Evolutionary conservation across 768 basidiomycete species (phyloP).

Genomic region (Neoboletus subvelutipes): DNA sequence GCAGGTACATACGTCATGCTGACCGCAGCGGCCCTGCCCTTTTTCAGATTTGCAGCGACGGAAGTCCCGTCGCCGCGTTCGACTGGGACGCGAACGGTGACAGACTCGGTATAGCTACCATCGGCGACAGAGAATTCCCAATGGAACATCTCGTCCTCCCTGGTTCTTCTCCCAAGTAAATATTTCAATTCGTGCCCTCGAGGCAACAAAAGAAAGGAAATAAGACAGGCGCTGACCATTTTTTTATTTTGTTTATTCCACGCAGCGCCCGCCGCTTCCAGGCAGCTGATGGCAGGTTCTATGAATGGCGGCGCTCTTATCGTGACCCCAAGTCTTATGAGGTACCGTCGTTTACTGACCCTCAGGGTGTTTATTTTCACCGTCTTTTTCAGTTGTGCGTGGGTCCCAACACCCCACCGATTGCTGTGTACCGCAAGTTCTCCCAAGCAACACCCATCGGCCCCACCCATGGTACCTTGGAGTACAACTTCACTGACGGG

Average conservation of each 20-base stretch:
- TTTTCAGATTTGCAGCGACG: slow-evolving; percentile 39
- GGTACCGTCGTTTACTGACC: slow-evolving; percentile 38
- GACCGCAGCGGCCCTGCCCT: not conserved
- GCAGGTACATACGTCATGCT: not conserved
- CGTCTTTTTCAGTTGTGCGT: slow-evolving; percentile 43
- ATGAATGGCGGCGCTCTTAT: slow-evolving; percentile 62
- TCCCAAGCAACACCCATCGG: slow-evolving; percentile 57
- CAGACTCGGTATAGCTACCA: slow-evolving; percentile 45
- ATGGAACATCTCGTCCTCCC: slow-evolving; percentile 63
- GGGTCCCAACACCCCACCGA: slow-evolving; percentile 43
- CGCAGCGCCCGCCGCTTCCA: slow-evolving; percentile 60
- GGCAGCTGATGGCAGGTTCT: slow-evolving; percentile 54
- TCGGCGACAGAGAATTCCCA: slow-evolving; percentile 53
- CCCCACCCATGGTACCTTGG: slow-evolving; percentile 59
- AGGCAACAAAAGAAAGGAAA: not conserved
- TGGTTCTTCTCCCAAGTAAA: slow-evolving; percentile 51
- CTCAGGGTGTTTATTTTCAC: not conserved
- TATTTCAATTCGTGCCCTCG: not conserved
- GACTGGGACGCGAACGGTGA: slow-evolving; percentile 40
- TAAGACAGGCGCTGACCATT: slow-evolving; percentile 4
- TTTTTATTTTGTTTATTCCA: not conserved
- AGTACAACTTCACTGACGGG: slow-evolving; percentile 63
- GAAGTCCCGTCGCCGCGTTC: slow-evolving; percentile 52
- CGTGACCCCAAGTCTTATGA: slow-evolving; percentile 57
- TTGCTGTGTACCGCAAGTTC: slow-evolving; percentile 60